phyloP scores from a whole-genome alignment of 73 alveolate genomes.

The Tetrahymena elliotti region DNA sequence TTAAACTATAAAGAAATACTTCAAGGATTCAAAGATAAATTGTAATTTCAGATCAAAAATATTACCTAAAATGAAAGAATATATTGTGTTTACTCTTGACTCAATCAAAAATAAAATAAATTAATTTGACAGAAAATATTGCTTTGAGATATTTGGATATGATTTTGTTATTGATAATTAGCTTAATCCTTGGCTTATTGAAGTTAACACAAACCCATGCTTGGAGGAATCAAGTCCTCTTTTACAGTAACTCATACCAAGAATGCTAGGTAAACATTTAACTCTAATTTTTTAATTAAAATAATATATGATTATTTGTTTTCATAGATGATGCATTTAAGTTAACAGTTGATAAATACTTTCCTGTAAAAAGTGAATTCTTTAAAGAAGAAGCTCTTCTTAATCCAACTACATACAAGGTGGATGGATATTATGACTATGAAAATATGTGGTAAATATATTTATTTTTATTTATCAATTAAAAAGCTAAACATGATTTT shows the following conservation, averaged over 20 bases:
- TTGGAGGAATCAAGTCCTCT: constrained; percentile 74
- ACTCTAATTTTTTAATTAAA: too few relatives aligned
- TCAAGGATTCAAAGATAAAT: constrained; percentile 41
- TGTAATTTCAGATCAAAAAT: constrained; percentile 51
- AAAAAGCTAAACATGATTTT: too few relatives aligned
- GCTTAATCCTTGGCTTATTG: constrained; percentile 78
- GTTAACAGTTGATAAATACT: constrained; percentile 44
- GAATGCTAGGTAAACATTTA: constrained; percentile 67
- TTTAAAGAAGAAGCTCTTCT: not conserved
- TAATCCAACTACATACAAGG: not conserved
- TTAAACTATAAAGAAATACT: constrained; percentile 7
- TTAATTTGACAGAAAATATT: constrained; percentile 53
- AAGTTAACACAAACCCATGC: constrained; percentile 93
- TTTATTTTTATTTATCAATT: not conserved
- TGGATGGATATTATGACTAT: not conserved
- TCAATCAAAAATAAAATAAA: constrained; percentile 41
- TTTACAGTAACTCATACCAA: constrained; percentile 68
- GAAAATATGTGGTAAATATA: not conserved
- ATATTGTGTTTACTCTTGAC: constrained; percentile 15
- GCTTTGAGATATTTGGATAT: constrained; percentile 89
- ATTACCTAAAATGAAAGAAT: constrained; percentile 54
- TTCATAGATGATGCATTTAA: constrained; percentile 56
- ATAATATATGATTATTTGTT: too few relatives aligned
- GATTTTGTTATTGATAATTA: constrained; percentile 81
- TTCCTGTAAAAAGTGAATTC: constrained; percentile 29